A percentile compares a stretch with the other conserved stretches of the same genome.
Evolutionary conservation across 306 rosid species (phyloP).

Genomic region (Prunus davidiana): DNA sequence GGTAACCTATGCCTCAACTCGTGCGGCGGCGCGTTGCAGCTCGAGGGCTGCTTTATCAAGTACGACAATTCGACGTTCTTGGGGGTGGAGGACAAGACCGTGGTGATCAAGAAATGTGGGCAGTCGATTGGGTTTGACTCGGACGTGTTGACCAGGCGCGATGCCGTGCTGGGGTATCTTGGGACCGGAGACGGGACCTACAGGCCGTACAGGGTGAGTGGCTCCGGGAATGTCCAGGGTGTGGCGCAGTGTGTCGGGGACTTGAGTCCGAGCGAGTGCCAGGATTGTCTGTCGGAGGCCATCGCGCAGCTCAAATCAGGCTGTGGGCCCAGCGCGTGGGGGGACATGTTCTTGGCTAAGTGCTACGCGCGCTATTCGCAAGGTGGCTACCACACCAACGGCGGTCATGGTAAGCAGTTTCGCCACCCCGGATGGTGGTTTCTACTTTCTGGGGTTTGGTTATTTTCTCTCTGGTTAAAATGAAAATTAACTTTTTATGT

Average conservation of each 20-base stretch:
- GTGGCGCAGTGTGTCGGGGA: conserved; percentile 90
- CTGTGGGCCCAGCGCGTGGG: conserved; percentile 66
- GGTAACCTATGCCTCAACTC: conserved; percentile 57
- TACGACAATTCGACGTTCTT: conserved; percentile 66
- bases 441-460: conserved; percentile 5
- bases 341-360: conserved; percentile 69
- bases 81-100: conserved; percentile 84
- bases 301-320: conserved; percentile 65
- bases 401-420: conserved; percentile 42
- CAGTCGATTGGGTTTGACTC: conserved; percentile 49
- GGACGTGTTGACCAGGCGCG: conserved; percentile 45
- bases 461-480: neutral
- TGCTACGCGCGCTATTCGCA: conserved; percentile 78
- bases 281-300: conserved; percentile 76
- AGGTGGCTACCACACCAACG: conserved; percentile 45
- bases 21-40: conserved; percentile 84
- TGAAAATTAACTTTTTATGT: neutral
- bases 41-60: conserved; percentile 81
- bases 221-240: conserved; percentile 37
- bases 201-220: conserved; percentile 29
- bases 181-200: conserved; percentile 38
- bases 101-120: conserved; percentile 71
- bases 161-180: conserved; percentile 51
- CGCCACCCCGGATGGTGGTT: conserved; percentile 31
- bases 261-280: conserved; percentile 68